phyloP scores from a whole-genome alignment of 2,329 filamentous ascomycete species.

The Talaromyces sp. region DNA sequence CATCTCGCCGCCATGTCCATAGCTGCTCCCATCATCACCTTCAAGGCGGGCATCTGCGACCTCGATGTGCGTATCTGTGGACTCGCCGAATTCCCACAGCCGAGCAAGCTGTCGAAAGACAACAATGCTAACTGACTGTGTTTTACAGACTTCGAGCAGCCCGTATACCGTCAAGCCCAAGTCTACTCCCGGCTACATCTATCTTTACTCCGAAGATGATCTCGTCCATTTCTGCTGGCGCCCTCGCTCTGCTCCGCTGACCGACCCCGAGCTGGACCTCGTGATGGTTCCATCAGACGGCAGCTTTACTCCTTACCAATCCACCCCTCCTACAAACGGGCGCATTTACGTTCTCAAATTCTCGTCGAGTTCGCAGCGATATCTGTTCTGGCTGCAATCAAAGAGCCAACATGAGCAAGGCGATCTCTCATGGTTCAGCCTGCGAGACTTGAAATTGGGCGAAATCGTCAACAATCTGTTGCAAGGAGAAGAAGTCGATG shows the following conservation, averaged over 20 bases:
- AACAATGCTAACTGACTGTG: slow-evolving; percentile 3
- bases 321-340: slow-evolving; percentile 63
- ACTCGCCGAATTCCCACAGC: neutral
- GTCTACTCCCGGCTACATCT: slow-evolving; percentile 76
- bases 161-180: slow-evolving; percentile 69
- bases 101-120: slow-evolving; percentile 1
- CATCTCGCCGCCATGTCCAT: slow-evolving; percentile 61
- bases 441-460: slow-evolving; percentile 78
- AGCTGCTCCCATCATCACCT: slow-evolving; percentile 76
- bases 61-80: slow-evolving; percentile 60
- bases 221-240: slow-evolving; percentile 98
- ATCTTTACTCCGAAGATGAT: slow-evolving; percentile 89
- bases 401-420: slow-evolving; percentile 68
- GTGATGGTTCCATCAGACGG: slow-evolving; percentile 91
- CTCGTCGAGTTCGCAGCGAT: slow-evolving; percentile 78
- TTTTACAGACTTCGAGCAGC: slow-evolving; percentile 44
- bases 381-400: slow-evolving; percentile 96
- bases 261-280: slow-evolving; percentile 76
- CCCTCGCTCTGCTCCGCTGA: slow-evolving; percentile 63
- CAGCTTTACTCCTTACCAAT: slow-evolving; percentile 75
- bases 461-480: slow-evolving; percentile 79
- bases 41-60: slow-evolving; percentile 90
- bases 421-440: slow-evolving; percentile 74
- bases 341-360: slow-evolving; percentile 94
- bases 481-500: slow-evolving; percentile 82